Base-by-base conservation (phyloP, 768 basidiomycete genomes). In the Pisolithus marmoratus region DNA sequence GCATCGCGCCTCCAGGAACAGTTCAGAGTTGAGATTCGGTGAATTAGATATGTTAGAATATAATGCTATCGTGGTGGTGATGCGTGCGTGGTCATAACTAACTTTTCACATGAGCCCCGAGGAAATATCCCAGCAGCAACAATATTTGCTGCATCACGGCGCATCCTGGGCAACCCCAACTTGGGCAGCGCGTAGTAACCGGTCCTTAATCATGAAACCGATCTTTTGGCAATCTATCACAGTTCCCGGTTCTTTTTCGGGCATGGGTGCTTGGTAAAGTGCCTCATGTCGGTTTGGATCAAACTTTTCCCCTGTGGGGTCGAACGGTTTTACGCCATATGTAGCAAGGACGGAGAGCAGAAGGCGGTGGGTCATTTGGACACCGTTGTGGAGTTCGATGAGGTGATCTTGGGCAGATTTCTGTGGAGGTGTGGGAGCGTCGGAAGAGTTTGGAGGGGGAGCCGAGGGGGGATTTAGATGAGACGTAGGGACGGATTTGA, bases 251-350 rank as follows among this genome's bases (percentile, higher is more conserved):
- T 87, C 84, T 72, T 90, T 91, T 14, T 80, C 89, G n/a, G 91
- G 87, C 57, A 94, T 77, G 20, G 94, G 93, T 23, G 82, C 90
- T 72, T 94, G 92, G 72, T 91, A 98, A 24, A 96, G 76, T 11
- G 96, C 96, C 71, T 99, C 96, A 62, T 98, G 95, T 29, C 74
- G 72, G 70, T 97, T 97, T 15, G 96, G 95, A 70, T 99, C 94
- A 62, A 99, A 99, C 58, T 75, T 77, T 69, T 95, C 92, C 40
- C 95, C 95, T 0, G 82, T 85, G 14, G 94, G 91, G 66, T 96
- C 92, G 62, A 93, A 96, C 1, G 88, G 83, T 53, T 86, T 90
- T 67, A 98, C 83, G 54, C 94, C 87, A 71, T 94, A 92, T 71
- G 91, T 86, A 74, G 85, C 90, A 31, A 99, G 78, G 2, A 90